phyloP scores from a whole-genome alignment of 306 rosid genomes.

The Alnus glutinosa region DNA sequence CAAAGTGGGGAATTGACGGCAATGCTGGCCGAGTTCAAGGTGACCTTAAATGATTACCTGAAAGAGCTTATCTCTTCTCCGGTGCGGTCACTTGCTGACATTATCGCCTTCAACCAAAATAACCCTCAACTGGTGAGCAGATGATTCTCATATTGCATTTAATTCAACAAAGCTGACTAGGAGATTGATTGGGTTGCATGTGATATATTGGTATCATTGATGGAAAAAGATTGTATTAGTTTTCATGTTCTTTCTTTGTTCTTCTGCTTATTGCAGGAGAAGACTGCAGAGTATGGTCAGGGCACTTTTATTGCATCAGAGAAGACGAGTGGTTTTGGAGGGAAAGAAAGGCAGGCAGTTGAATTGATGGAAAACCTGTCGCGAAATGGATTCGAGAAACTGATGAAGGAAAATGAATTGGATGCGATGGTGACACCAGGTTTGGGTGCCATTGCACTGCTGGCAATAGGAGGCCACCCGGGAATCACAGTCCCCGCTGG shows the following conservation, averaged over 20 bases:
- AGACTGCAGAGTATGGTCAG: conserved; percentile 38
- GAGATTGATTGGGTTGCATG: no score
- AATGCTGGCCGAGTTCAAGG: conserved; percentile 47
- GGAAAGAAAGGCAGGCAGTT: conserved; percentile 22
- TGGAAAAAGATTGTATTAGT: no score
- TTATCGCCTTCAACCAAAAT: conserved; percentile 56
- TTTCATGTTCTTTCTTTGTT: no score
- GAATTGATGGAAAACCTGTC: conserved; percentile 29
- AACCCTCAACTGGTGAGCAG: conserved; percentile 45
- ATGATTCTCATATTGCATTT: background rate
- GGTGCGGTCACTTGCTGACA: conserved; percentile 48
- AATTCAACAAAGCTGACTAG: background rate
- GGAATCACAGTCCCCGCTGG: conserved; percentile 49
- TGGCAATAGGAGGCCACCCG: conserved; percentile 50
- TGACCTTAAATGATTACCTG: conserved; percentile 44
- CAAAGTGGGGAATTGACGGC: conserved; percentile 44
- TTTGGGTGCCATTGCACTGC: conserved; percentile 15
- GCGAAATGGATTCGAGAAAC: conserved; percentile 35
- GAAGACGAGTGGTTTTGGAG: conserved; percentile 30
- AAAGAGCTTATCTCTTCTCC: conserved; percentile 51
- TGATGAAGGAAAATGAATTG: conserved; percentile 35
- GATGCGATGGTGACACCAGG: conserved; percentile 47
- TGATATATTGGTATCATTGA: no score
- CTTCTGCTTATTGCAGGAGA: conserved; percentile 29
- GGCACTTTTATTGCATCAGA: conserved; percentile 29